Evolutionary conservation across 768 basidiomycete genomes (phyloP), one percentile per base, ranked within the genome.

Genomic region (Tricholoma flavovirens): DNA sequence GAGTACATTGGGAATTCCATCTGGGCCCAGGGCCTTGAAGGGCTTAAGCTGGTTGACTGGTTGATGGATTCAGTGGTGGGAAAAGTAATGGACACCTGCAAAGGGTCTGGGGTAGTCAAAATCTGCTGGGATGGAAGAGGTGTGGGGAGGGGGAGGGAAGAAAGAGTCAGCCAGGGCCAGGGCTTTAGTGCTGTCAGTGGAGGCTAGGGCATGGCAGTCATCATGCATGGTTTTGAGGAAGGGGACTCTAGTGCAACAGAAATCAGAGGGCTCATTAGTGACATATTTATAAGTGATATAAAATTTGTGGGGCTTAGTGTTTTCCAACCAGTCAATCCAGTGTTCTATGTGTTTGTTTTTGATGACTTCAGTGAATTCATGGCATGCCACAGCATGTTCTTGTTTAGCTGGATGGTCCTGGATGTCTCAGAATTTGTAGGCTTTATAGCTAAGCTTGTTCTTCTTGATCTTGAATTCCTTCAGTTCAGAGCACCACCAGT

Each of bases 401-500:
- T 15, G 15, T 14, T 30, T 50, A 0, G 49, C 3, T 0, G 49
- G 49, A 29, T 50, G 49, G 7, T 24, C 24, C 1, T 5, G 15
- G 15, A 50, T 50, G 26, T 50, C 2, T 1, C n/a, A 32, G 49
- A 30, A 50, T 2, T 10, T 1, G 17, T 5, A 14, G 7, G 33
- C 33, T 50, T 50, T 3, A 10, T 50, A 30, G 33, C 49, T 50
- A 15, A 50, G 21, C n/a, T 12, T 10, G 1, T 11, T 22, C 19
- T 53, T 55, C 42, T 48, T 35, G 5, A 9, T 15, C 5, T 26
- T 46, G 14, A 69, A 56, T 5, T 66, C 61, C 2, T 26, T 46
- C 10, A 69, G 57, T 5, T 66, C 60, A 0, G 38, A 3, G 1
- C 22, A 63, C 61, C 61, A 69, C 67, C 66, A 69, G 0, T 61